Evolutionary conservation across 164 flowering plant genomes (phyloP), one percentile per base, ranked within the genome.

Genomic region (Liquidambar formosana): DNA sequence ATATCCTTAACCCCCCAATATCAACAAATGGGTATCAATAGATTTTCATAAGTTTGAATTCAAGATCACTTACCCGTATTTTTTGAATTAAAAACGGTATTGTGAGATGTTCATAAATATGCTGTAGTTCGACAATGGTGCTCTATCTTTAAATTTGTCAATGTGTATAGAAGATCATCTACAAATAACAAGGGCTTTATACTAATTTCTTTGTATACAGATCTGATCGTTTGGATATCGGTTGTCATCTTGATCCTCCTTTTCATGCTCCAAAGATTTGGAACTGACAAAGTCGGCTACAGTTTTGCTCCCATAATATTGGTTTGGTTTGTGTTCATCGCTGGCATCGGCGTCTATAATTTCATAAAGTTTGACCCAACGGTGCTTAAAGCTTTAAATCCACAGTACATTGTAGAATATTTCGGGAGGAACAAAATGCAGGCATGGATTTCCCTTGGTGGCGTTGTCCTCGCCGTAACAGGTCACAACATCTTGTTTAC

Each of bases 401-500:
- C 92, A 0, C 54, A 57, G 26, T 82, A 86, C 80, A 85, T 89
- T 10, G 22, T 88, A 2, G 69, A 80, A 25, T 89, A 86, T 44
- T 89, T 89, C 80, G 58, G 12, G 10, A 86, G 95, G 73, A 86
- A 85, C 75, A 75, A 80, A 52, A 76, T 76, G 21, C 63, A 81
- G 18, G 93, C 87, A 1, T 90, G 93, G 96, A 75, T 81, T 65
- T 88, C 96, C 28, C 90, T 90, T 3, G 96, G 96, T 12, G 96
- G 96, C 4, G 65, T 79, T 5, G 84, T 87, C 21, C 88, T 90
- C 11, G 65, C 80, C 54, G 79, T 77, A 0, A 88, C 91, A 71
- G 94, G 93, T 84, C 13, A 57, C 38, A 19, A n/a, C 52, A 28
- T 60, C 14, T 58, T 72, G 33, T 14, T 6, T 38, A 13, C 2